Evolutionary conservation across 2,329 filamentous ascomycete species (phyloP).

Genomic region (Scedosporium boydii): DNA sequence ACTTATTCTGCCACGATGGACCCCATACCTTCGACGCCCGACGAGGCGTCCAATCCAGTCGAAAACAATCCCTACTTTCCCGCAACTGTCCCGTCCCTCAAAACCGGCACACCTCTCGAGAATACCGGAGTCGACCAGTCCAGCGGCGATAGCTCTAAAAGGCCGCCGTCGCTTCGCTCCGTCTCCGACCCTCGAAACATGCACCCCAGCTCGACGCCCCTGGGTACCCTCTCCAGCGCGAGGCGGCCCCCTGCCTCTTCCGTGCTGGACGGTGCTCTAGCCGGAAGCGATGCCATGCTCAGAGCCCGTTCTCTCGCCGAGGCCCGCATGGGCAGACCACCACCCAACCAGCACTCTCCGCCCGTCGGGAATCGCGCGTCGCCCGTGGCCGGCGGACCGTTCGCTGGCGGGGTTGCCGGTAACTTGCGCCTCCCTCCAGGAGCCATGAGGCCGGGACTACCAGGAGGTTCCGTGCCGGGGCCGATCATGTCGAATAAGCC

Average conservation of each 20-base stretch:
- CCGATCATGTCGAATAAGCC: conserved; percentile 20
- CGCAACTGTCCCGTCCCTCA: conserved; percentile 35
- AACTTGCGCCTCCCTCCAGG: conserved; percentile 31
- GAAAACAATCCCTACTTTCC: conserved; percentile 31
- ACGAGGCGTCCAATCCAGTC: conserved; percentile 28
- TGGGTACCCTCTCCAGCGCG: conserved; percentile 64
- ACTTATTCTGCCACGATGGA: conserved; percentile 14
- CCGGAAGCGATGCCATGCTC: conserved; percentile 32
- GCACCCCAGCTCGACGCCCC: conserved; percentile 74
- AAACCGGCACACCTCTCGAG: conserved; percentile 39
- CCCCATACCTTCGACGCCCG: conserved; percentile 34
- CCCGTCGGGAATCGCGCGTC: conserved; percentile 18
- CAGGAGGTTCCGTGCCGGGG: conserved; percentile 27
- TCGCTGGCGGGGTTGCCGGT: conserved; percentile 32
- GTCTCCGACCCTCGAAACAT: conserved; percentile 54
- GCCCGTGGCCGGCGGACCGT: conserved; percentile 19
- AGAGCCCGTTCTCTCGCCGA: conserved; percentile 37
- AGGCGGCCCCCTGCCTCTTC: conserved; percentile 37
- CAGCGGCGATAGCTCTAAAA: conserved; percentile 26
- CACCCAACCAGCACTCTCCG: conserved; percentile 19
- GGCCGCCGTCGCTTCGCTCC: conserved; percentile 50
- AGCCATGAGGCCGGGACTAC: background rate
- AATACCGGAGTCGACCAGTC: background rate
- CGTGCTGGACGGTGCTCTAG: conserved; percentile 21
- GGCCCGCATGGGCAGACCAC: conserved; percentile 32